phyloP scores from a whole-genome alignment of 257 asterid species.

The Paraleonurus japonicus region DNA sequence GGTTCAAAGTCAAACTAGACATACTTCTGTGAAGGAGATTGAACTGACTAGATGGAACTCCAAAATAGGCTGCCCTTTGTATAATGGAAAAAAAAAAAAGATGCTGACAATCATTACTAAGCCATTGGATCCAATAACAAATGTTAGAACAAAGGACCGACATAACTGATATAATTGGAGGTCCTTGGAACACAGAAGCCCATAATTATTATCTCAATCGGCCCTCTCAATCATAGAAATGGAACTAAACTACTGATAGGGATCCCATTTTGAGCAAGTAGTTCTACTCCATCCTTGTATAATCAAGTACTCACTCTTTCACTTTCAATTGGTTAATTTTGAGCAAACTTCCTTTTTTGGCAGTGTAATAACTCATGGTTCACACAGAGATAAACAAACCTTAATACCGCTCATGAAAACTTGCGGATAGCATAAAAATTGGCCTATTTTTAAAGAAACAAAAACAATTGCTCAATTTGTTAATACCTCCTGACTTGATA shows the following conservation, averaged over 20 bases:
- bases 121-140: not conserved
- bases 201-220: not conserved
- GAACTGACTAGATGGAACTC: slow-evolving; percentile 8
- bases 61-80: not conserved
- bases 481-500: not conserved
- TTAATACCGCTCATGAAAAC: not conserved
- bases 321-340: not conserved
- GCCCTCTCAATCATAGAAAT: not conserved
- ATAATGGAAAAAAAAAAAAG: not conserved
- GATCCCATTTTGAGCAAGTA: not conserved
- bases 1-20: not conserved
- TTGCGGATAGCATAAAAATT: not conserved
- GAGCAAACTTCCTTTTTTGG: not conserved
- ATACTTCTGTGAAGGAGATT: not conserved
- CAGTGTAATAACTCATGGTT: not conserved
- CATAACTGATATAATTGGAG: not conserved
- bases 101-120: not conserved
- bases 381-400: not conserved
- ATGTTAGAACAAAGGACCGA: not conserved
- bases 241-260: not conserved
- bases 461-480: not conserved
- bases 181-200: not conserved
- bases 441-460: not conserved
- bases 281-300: slow-evolving; percentile 5
- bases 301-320: slow-evolving; percentile 8